Conservation (phyloP, 805 yeast genomes). For the Jamesozyma piceae region DNA sequence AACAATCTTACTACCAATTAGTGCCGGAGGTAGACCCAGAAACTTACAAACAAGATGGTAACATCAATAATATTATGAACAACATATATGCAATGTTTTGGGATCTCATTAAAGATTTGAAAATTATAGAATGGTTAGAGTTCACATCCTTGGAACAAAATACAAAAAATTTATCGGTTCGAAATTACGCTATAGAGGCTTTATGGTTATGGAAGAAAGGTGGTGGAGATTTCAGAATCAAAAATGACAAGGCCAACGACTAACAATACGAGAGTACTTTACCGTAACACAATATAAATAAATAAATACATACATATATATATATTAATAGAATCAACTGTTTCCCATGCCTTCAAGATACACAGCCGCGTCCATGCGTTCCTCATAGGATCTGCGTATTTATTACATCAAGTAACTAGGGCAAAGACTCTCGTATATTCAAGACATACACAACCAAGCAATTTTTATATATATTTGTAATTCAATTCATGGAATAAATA, state of each 20-base stretch:
- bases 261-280: too few relatives aligned
- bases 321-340: too few relatives aligned
- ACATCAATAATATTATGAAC: conserved; percentile 28
- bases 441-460: neutral
- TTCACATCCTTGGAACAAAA: conserved; percentile 58
- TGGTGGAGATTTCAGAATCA: conserved; percentile 31
- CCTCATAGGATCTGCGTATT: too few relatives aligned
- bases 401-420: too few relatives aligned
- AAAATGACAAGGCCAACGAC: too few relatives aligned
- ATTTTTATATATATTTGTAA: neutral
- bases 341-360: too few relatives aligned
- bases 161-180: conserved; percentile 60
- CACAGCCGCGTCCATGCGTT: too few relatives aligned
- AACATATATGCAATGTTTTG: conserved; percentile 44
- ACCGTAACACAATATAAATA: too few relatives aligned
- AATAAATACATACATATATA: neutral
- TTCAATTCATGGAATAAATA: neutral
- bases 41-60: conserved; percentile 33
- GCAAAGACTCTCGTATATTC: too few relatives aligned
- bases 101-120: conserved; percentile 56
- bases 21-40: conserved; percentile 38
- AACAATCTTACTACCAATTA: conserved; percentile 45
- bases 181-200: conserved; percentile 81
- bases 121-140: conserved; percentile 55
- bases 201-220: conserved; percentile 75